Percentiles rank a stretch among this genome's conserved stretches.
phyloP scores from a whole-genome alignment of 306 rosid species.

The Sindora glabra region DNA sequence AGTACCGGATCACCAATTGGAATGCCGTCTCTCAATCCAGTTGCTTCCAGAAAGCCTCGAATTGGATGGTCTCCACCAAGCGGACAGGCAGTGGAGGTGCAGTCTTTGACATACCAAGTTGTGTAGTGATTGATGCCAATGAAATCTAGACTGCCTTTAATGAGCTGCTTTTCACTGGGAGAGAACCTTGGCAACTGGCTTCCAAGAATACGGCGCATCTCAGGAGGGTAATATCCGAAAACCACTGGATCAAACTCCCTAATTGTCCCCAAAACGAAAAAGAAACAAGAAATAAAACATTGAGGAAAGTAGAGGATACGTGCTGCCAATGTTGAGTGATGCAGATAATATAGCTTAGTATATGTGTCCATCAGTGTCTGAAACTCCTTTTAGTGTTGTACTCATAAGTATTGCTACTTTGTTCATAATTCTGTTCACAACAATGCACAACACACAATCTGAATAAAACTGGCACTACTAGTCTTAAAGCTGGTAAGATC shows the following conservation, averaged over 20 bases:
- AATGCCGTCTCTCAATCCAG: slow-evolving; percentile 30
- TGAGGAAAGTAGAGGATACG: too few species aligned
- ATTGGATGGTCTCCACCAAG: slow-evolving; percentile 28
- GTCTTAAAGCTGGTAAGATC: too few species aligned
- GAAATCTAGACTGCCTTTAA: slow-evolving; percentile 49
- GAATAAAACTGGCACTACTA: too few species aligned
- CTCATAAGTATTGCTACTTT: too few species aligned
- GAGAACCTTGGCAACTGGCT: slow-evolving; percentile 40
- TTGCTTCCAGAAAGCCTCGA: slow-evolving; percentile 31
- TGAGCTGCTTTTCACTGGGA: slow-evolving; percentile 23
- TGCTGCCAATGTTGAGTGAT: not conserved
- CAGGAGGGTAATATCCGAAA: slow-evolving; percentile 53
- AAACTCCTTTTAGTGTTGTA: not conserved
- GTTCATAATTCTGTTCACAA: too few species aligned
- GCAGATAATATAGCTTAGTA: too few species aligned
- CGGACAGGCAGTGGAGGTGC: slow-evolving; percentile 33
- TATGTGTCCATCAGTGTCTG: not conserved
- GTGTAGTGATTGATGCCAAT: slow-evolving; percentile 56
- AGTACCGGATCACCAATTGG: slow-evolving; percentile 54
- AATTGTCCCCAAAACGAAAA: not conserved
- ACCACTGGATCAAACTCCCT: slow-evolving; percentile 49
- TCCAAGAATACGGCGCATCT: slow-evolving; percentile 47
- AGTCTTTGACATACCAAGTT: slow-evolving; percentile 47
- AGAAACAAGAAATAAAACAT: not conserved
- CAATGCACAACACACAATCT: too few species aligned